A percentile compares a stretch with the other conserved stretches of the same genome.
These are phyloP conservation scores for Solanum ahanhuiri DNA, from an alignment of 257 asterid species.

Conservation along the genomic window DNA sequence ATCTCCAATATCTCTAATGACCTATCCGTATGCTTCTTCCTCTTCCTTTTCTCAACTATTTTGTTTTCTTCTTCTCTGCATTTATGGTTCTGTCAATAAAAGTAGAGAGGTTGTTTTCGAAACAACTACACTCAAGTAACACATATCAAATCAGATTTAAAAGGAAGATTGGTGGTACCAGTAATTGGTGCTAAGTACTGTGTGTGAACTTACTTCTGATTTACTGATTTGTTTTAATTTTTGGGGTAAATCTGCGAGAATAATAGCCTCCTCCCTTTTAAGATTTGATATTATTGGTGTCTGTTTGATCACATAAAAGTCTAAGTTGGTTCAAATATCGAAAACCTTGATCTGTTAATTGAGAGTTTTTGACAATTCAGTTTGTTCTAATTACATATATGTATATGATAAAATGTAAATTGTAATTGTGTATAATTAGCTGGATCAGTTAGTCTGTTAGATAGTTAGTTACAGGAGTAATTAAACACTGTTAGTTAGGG, in stretches of 20 bases:
- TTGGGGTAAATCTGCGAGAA: neutral
- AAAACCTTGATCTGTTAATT: neutral
- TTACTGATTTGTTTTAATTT: neutral
- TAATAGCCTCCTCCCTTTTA: neutral
- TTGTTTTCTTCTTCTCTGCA: neutral
- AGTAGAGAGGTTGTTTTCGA: no score
- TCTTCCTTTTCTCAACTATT: neutral
- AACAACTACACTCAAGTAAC: neutral
- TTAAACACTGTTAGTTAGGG: no score
- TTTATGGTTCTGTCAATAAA: neutral
- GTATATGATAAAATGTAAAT: neutral
- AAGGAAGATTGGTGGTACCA: neutral
- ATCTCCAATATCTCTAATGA: slow-evolving; percentile 82
- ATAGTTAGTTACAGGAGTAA: no score
- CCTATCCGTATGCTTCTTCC: slow-evolving; percentile 41
- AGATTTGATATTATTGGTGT: neutral
- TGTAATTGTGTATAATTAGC: no score
- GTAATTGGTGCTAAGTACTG: neutral
- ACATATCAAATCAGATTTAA: neutral
- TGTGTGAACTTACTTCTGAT: neutral
- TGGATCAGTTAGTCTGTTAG: no score
- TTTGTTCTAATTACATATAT: neutral
- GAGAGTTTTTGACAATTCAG: neutral
- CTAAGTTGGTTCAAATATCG: neutral
- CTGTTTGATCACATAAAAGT: neutral